Evolutionary conservation across 345 rosid genomes (phyloP).

Genomic region (Heritiera fomes): DNA sequence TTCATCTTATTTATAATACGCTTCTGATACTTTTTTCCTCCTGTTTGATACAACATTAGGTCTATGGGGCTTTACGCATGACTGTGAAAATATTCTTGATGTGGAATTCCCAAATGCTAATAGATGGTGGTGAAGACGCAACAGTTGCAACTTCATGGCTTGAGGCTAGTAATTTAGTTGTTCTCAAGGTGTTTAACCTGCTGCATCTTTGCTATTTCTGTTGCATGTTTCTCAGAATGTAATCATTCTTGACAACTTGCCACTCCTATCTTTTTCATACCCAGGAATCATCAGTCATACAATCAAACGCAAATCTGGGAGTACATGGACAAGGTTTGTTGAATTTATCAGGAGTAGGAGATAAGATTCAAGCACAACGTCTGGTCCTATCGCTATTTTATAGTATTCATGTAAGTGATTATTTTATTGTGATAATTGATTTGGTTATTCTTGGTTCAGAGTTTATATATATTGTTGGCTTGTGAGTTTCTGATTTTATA

Average conservation of each 20-base stretch:
- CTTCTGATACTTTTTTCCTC: constrained; percentile 15
- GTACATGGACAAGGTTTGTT: constrained; percentile 97
- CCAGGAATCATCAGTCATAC: constrained; percentile 93
- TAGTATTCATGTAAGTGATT: constrained; percentile 74
- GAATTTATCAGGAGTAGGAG: constrained; percentile 91
- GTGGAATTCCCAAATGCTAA: constrained; percentile 92
- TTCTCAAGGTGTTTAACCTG: constrained; percentile 66
- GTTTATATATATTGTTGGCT: not conserved
- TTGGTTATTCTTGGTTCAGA: constrained; percentile 38
- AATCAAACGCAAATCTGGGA: constrained; percentile 92
- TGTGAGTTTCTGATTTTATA: not conserved
- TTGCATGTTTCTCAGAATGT: constrained; percentile 25
- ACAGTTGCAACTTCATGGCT: constrained; percentile 85
- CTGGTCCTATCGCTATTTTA: constrained; percentile 92
- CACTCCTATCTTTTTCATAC: constrained; percentile 4
- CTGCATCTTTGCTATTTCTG: not conserved
- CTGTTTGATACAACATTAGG: constrained; percentile 43
- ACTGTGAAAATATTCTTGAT: constrained; percentile 91
- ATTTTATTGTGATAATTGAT: constrained; percentile 11
- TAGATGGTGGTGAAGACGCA: constrained; percentile 85
- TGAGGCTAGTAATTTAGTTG: constrained; percentile 87
- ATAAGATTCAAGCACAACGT: constrained; percentile 90
- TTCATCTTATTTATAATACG: constrained; percentile 3
- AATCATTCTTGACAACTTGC: constrained; percentile 20
- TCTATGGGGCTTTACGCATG: constrained; percentile 97